Evolutionary conservation across 2,329 filamentous ascomycete species (phyloP), one percentile per base, ranked within the genome.

Genomic region (Penicillium glabrum): DNA sequence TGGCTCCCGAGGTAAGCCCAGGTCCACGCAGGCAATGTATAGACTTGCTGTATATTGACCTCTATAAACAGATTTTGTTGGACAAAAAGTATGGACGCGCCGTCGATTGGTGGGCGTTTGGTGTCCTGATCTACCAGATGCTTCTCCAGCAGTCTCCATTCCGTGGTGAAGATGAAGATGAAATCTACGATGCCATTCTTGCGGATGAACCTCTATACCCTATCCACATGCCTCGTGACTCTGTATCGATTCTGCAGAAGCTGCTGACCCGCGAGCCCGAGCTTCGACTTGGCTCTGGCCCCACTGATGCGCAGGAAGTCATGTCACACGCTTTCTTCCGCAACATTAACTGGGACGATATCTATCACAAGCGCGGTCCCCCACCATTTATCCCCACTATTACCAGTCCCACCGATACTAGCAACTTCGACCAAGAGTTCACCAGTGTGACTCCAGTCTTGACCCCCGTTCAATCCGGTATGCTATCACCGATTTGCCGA

Each of bases 21-120:
- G 16, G 11, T 9, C 6, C 41, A 39, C 16, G 46, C 10, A 26
- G 13, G 19, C 19, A 29, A 10, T 10, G 11, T 27, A 7, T 19
- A 64, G 79, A 60, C 24, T 19, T 31, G 7, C 4, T 19, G 16
- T 27, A 41, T 50, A 50, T 37, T 50, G 23, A 50, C 23, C 23
- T 41, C 8, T n/a, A 21, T 21, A 23, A 10, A 19, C 61, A 96
- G 89, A 99, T 99, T 77, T 80, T 99, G 35, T 82, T 98, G 56
- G 95, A 99, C 75, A 99, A 99, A 82, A 98, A 97, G 73, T 99
- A 99, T 69, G 93, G 93, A 46, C 89, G 95, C 57, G 91, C 95
- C 16, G 95, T 99, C 44, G 95, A 99, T 75, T 99, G 95, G 95
- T 99, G 95, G 95, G 96, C 96, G 7, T 99, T 99, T 76, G 95